Conservation (phyloP, 176 grass and related monocot species). For the Miscanthus lutarioriparius region DNA sequence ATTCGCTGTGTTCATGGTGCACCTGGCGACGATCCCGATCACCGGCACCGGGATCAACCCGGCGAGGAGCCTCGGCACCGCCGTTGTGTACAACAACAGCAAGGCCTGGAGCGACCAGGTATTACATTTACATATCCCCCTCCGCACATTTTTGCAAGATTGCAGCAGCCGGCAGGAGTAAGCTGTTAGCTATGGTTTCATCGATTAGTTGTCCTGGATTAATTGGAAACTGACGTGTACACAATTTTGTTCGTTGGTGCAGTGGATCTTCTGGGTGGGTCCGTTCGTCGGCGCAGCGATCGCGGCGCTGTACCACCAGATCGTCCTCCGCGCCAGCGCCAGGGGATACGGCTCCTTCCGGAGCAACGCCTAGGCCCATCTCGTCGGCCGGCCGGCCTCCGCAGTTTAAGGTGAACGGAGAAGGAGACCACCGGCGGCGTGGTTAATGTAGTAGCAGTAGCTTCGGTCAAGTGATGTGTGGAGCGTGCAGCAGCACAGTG, state of each 20-base stretch:
- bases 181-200: background rate
- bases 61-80: slow-evolving; percentile 27
- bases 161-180: background rate
- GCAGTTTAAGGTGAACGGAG: slow-evolving; percentile 37
- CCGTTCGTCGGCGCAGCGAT: slow-evolving; percentile 62
- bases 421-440: background rate
- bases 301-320: slow-evolving; percentile 75
- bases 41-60: slow-evolving; percentile 58
- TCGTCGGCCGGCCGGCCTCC: background rate
- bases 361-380: slow-evolving; percentile 51
- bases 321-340: slow-evolving; percentile 59
- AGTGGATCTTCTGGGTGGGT: slow-evolving; percentile 92
- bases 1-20: too few species aligned
- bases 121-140: background rate
- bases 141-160: background rate
- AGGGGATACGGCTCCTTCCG: slow-evolving; percentile 56
- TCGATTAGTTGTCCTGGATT: background rate
- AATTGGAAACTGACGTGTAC: background rate
- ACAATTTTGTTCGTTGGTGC: background rate
- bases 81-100: too few species aligned
- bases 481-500: background rate
- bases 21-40: slow-evolving; percentile 41
- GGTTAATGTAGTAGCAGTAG: background rate
- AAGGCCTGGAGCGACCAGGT: slow-evolving; percentile 31
- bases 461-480: slow-evolving; percentile 1